Evolutionary conservation across 2,329 filamentous ascomycete species (phyloP), one percentile per base, ranked within the genome.

Genomic region (Coniosporium tulheliwenetii): DNA sequence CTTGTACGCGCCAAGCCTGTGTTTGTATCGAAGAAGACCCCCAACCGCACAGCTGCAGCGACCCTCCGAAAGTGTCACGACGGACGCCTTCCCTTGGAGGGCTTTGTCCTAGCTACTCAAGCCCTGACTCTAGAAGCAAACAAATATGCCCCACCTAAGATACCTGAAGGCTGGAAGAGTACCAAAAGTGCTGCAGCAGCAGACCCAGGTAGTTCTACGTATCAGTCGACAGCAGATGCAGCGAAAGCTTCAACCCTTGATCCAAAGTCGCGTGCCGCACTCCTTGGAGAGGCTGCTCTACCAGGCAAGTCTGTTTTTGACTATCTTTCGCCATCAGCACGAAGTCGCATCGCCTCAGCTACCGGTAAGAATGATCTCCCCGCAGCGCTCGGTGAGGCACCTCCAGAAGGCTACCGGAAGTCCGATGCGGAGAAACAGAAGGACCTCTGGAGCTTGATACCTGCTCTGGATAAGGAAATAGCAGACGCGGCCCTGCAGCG

Each of bases 291-390:
- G 62, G 69, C 75, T 33, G 73, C 76, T 31, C 66, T 96, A 0
- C 87, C 87, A 0, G 85, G 85, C 1, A 95, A 96, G 63, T 96
- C 91, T 0, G 79, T 98, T 2, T 98, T 96, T 57, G 87, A 96
- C 60, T 98, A 83, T 59, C 71, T 98, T 48, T 83, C 83, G 0
- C 70, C 84, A 0, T 73, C 81, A 30, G 77, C 83, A 3, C 77
- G 91, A 45, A 80, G 89, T 39, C 76, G 79, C 19, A 71, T 98
- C 36, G 85, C 73, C 2, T 70, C 75, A 9, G 78, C 78, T 1
- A 85, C 85, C 2, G 87, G 87, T 1, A 85, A 78, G 43, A 61
- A 62, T 2, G 75, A 89, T 52, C 71, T 98, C 2, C 91, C 91
- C 0, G 75, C 77, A 7, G 91, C 81, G 0, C 65, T 79, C 1